These are phyloP conservation scores for Cryptosporidium felis DNA, from an alignment of 169 alveolate species.

Conservation along the genomic window DNA sequence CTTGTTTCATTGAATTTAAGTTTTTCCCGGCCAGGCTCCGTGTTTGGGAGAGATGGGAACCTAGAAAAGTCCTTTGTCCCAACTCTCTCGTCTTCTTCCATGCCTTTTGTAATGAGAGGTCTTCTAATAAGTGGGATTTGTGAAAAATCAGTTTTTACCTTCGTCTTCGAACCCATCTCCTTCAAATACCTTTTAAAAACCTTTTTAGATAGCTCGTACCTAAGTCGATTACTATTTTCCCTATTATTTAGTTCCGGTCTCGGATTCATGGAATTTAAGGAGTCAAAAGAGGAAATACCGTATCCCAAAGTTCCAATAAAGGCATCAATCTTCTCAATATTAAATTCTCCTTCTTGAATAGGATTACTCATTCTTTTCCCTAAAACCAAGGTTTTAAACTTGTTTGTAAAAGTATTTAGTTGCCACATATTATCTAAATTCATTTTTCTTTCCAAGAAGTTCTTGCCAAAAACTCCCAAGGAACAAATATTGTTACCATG, in stretches of 20 bases:
- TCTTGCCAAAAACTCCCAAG: slow-evolving; percentile 46
- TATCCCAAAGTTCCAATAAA: slow-evolving; percentile 60
- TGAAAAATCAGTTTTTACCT: neutral
- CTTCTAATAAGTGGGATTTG: slow-evolving; percentile 6
- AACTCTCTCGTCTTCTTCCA: neutral
- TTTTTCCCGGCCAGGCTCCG: neutral
- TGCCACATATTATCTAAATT: slow-evolving; percentile 16
- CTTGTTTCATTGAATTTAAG: neutral
- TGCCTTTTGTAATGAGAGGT: neutral
- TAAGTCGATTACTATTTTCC: neutral
- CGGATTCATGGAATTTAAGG: slow-evolving; percentile 28
- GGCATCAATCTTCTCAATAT: slow-evolving; percentile 6
- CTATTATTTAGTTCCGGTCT: slow-evolving; percentile 35
- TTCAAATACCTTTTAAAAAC: slow-evolving; percentile 7
- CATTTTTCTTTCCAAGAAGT: slow-evolving; percentile 17
- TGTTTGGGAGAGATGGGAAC: slow-evolving; percentile 39
- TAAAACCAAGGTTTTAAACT: neutral
- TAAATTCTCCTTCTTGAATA: neutral
- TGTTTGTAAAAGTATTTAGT: neutral
- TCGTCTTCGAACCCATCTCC: neutral
- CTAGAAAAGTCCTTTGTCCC: slow-evolving; percentile 9
- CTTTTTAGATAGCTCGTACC: slow-evolving; percentile 12
- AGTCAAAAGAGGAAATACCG: slow-evolving; percentile 43
- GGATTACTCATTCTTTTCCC: neutral
- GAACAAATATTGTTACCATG: slow-evolving; percentile 41